Evolutionary conservation across 306 rosid genomes (phyloP), one percentile per base, ranked within the genome.

Genomic region (Mimosa pudica): DNA sequence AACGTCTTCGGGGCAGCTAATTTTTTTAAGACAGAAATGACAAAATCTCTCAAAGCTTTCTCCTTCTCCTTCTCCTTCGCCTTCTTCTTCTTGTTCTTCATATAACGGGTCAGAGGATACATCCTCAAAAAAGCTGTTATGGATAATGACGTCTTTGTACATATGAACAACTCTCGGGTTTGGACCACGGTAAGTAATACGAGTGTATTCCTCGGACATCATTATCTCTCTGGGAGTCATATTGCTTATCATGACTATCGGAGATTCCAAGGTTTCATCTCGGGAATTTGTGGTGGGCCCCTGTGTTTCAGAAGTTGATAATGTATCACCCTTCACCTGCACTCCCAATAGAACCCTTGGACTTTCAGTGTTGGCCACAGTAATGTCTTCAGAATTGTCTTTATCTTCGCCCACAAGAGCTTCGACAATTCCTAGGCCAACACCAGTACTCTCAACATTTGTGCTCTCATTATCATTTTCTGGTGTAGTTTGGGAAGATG

Each of bases 121-220:
- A 79, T 74, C 63, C 14, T 64, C 87, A 61, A 89, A 93, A 61
- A 80, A 81, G 61, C 83, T 80, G 81, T 89, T 90, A 77, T 89
- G 89, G 62, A 95, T 86, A 38, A 95, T 73, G 85, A 92, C 88
- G 52, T 92, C 86, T 63, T 88, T 93, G 33, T 87, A 92, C 69
- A 95, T 95, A 54, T 91, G 98, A 12, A 86, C 91, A 54, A 97
- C 89, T 88, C 73, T 85, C 9, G 98, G 97, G 55, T 91, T 94
- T 0, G 98, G 95, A 0, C 98, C 94, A 55, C 86, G 96, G 0
- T 85, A 80, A 44, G 90, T 92, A 73, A 95, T 97, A 6, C 98
- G 92, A 1, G 98, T 91, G 41, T 95, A 95, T 32, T 95, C 98
- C 82, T 95, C 98, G 0, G 97, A 95, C 2, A 84, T 92, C 84